Percentiles rank a stretch among this genome's conserved stretches.
These are phyloP conservation scores for Chimonanthus praecox DNA, from an alignment of 164 flowering plant species.

Conservation along the genomic window DNA sequence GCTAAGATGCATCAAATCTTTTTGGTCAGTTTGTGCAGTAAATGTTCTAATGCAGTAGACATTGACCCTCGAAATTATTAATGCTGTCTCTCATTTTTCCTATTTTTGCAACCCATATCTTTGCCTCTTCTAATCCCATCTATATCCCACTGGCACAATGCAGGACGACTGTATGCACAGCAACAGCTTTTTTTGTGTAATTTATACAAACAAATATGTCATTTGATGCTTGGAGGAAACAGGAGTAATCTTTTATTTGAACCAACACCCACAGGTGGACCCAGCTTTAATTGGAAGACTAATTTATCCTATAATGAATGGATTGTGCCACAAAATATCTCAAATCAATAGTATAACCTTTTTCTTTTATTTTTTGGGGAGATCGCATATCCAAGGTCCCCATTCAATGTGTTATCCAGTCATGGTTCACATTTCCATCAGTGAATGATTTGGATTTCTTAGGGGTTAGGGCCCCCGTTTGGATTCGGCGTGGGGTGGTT, in stretches of 20 bases:
- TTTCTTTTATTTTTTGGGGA: no score
- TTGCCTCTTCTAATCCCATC: neutral
- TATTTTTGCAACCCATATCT: neutral
- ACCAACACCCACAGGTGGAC: neutral
- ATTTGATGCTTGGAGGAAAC: neutral
- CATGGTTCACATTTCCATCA: no score
- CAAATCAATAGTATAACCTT: no score
- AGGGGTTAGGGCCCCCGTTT: no score
- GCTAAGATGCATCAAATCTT: neutral
- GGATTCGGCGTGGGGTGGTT: no score
- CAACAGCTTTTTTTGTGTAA: neutral
- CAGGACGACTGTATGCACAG: neutral
- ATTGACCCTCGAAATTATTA: no score
- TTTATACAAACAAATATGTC: no score
- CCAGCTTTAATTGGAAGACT: neutral
- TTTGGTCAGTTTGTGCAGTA: neutral
- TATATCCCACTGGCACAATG: neutral
- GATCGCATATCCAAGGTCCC: no score
- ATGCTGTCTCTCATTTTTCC: neutral
- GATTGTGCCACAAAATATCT: neutral
- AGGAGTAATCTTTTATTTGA: neutral
- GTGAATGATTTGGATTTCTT: no score
- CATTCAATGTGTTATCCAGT: no score
- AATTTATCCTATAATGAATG: neutral
- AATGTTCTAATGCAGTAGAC: neutral